Evolutionary conservation across 1,139 yeast species (phyloP).

Genomic region (Taphrina deformans): DNA sequence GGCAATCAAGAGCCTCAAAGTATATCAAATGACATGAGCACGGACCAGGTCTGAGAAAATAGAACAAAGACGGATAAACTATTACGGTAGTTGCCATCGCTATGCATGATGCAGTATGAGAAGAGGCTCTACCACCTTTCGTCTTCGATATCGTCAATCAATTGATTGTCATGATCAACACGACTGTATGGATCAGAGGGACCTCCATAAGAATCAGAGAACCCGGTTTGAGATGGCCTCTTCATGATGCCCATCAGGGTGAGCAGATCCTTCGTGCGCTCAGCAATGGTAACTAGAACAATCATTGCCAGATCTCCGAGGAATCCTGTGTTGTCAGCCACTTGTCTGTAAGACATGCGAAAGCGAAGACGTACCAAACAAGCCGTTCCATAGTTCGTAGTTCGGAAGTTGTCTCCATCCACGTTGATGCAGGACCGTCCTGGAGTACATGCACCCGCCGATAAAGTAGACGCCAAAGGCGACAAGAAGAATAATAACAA

Average conservation of each 20-base stretch:
- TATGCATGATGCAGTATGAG: background rate
- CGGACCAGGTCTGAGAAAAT: background rate
- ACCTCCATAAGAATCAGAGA: background rate
- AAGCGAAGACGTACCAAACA: background rate
- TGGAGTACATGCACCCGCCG: conserved; percentile 34
- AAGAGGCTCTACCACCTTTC: conserved; percentile 18
- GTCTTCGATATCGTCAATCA: conserved; percentile 32
- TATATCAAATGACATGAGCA: conserved; percentile 11
- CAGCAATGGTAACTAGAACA: background rate
- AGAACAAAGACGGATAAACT: background rate
- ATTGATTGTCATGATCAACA: conserved; percentile 24
- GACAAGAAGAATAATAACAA: conserved; percentile 22
- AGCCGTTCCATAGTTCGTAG: conserved; percentile 32
- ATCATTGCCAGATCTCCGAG: conserved; percentile 6
- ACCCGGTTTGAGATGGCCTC: background rate
- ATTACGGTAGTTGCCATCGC: background rate
- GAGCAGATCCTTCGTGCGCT: background rate
- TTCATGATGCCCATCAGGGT: conserved; percentile 3
- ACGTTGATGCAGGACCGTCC: conserved; percentile 29
- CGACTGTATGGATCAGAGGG: conserved; percentile 15
- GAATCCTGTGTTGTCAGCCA: background rate
- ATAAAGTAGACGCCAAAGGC: conserved; percentile 33
- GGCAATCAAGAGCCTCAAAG: conserved; percentile 31
- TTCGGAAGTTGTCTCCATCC: conserved; percentile 36
- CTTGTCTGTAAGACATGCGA: background rate